A percentile compares a stretch with the other conserved stretches of the same genome.
Conservation (phyloP, 805 yeast genomes). For the Kluyveromyces lactis region DNA sequence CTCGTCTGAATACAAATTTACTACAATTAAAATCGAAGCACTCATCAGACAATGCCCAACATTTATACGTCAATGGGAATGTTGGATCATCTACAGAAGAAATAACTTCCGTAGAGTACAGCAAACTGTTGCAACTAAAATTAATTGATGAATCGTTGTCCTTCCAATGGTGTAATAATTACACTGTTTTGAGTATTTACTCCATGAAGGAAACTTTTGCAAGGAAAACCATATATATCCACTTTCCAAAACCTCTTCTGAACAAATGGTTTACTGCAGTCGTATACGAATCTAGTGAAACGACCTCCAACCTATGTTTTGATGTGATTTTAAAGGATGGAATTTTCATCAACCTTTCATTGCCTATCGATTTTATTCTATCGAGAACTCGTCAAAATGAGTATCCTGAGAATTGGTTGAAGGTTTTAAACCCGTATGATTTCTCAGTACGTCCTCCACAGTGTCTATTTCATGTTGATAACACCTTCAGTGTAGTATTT, state of each 20-base stretch:
- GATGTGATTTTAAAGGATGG: conserved; percentile 24
- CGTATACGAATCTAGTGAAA: conserved; percentile 7
- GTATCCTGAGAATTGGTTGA: conserved; percentile 45
- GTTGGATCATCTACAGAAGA: not conserved
- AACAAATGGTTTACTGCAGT: conserved; percentile 19
- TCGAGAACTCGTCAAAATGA: conserved; percentile 3
- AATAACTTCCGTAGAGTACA: not conserved
- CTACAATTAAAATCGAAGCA: not conserved
- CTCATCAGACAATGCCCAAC: not conserved
- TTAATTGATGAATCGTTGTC: conserved; percentile 16
- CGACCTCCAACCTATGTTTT: conserved; percentile 8
- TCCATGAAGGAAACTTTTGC: conserved; percentile 12
- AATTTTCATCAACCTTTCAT: conserved; percentile 12
- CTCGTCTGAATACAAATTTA: conserved; percentile 3
- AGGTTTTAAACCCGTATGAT: conserved; percentile 58
- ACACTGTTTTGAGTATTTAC: conserved; percentile 17
- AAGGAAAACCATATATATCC: conserved; percentile 18
- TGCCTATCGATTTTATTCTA: conserved; percentile 21
- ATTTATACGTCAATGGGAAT: conserved; percentile 3
- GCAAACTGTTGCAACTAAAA: conserved; percentile 1
- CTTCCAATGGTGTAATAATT: conserved; percentile 20
- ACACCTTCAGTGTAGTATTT: conserved; percentile 43
- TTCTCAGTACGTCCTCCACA: conserved; percentile 52
- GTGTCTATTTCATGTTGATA: conserved; percentile 39
- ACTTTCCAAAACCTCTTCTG: conserved; percentile 20